phyloP scores from a whole-genome alignment of 371 early-diverging fungal species.

The Lichtheimia corymbifera region DNA sequence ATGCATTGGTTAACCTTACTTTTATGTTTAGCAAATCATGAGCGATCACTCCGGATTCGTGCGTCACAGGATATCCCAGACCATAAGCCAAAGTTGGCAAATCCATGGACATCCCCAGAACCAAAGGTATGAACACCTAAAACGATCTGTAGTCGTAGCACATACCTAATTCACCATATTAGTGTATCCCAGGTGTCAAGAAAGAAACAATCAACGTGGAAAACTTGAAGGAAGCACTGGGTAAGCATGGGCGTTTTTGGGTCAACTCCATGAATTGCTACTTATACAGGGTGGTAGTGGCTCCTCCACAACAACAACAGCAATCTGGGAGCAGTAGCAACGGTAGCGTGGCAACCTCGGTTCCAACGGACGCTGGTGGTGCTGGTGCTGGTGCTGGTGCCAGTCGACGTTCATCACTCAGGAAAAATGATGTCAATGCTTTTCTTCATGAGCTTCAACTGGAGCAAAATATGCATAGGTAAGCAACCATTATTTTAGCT shows the following conservation, averaged over 20 bases:
- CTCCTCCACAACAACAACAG: neutral
- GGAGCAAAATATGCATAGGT: constrained; percentile 9
- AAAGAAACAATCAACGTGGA: constrained; percentile 4
- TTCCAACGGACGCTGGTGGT: neutral
- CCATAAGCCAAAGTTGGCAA: constrained; percentile 18
- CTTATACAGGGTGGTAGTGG: neutral
- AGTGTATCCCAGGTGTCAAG: neutral
- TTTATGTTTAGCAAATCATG: constrained; percentile 11
- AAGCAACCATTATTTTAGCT: neutral
- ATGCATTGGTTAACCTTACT: neutral
- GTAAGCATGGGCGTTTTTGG: neutral
- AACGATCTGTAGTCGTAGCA: neutral
- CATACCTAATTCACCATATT: neutral
- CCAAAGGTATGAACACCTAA: neutral
- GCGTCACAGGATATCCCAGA: constrained; percentile 5
- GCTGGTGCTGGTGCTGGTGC: neutral
- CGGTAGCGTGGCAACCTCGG: constrained; percentile 6
- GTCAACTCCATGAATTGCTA: neutral
- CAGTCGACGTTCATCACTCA: constrained; percentile 8
- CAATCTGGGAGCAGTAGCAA: neutral
- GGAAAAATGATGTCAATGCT: constrained; percentile 15
- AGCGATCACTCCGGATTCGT: constrained; percentile 12
- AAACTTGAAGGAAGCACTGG: constrained; percentile 3
- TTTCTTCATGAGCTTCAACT: constrained; percentile 13
- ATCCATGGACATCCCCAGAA: constrained; percentile 6